These are phyloP conservation scores for Musa balbisiana DNA, from an alignment of 202 grass and related monocot species.

Conservation along the genomic window DNA sequence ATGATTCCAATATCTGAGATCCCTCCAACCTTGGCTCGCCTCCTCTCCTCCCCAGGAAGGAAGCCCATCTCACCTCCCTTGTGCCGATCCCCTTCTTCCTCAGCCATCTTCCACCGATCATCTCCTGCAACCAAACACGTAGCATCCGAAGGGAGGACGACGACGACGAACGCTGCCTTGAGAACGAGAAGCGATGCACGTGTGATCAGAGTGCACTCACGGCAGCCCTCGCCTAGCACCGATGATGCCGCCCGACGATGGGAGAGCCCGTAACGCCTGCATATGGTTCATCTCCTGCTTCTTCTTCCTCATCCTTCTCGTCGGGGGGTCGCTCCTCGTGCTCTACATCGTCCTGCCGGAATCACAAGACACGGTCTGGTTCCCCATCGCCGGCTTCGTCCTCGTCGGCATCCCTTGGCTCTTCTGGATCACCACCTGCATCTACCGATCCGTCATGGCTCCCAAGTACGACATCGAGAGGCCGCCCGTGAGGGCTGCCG, in stretches of 20 bases:
- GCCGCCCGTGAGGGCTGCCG: not conserved
- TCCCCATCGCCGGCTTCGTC: slow-evolving; percentile 33
- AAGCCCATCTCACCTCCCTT: slow-evolving; percentile 19
- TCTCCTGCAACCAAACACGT: not conserved
- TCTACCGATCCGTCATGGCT: slow-evolving; percentile 23
- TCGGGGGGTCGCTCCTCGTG: slow-evolving; percentile 43
- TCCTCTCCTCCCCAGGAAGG: not conserved
- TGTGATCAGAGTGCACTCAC: too few species aligned
- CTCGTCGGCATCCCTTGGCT: slow-evolving; percentile 52
- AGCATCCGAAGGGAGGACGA: not conserved
- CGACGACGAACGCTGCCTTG: not conserved
- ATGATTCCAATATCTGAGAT: not conserved
- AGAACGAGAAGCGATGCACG: too few species aligned
- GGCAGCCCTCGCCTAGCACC: too few species aligned
- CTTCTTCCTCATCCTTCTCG: slow-evolving; percentile 40
- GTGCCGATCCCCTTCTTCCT: not conserved
- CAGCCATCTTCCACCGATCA: too few species aligned
- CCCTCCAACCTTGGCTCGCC: not conserved
- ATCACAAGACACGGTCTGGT: slow-evolving; percentile 28
- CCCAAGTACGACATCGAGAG: not conserved
- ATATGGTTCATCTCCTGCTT: slow-evolving; percentile 38
- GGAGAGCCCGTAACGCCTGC: slow-evolving; percentile 7
- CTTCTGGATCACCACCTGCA: slow-evolving; percentile 49
- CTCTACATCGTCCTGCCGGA: slow-evolving; percentile 47
- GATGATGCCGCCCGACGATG: not conserved